Evolutionary conservation across 2,329 filamentous ascomycete species (phyloP).

Genomic region (Colletotrichum tamarilloi): DNA sequence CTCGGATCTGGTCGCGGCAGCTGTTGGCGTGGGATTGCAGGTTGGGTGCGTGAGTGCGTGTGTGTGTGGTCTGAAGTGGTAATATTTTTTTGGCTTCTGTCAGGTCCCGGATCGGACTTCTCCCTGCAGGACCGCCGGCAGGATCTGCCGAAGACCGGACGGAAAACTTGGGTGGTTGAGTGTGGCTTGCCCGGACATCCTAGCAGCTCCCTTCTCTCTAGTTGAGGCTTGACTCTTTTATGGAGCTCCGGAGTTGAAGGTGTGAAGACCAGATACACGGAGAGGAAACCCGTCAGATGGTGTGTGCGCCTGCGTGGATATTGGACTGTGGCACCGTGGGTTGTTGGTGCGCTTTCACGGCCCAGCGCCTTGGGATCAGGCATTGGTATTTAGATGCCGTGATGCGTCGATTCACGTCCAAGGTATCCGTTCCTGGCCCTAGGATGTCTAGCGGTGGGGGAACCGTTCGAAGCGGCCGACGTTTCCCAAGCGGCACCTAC

Average conservation of each 20-base stretch:
- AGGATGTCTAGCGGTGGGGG: conserved; percentile 8
- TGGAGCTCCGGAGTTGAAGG: background rate
- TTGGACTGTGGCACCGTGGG: background rate
- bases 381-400: background rate
- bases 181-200: conserved; percentile 27
- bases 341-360: background rate
- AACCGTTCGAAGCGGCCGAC: conserved; percentile 22
- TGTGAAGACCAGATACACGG: background rate
- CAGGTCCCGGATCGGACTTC: conserved; percentile 33
- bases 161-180: conserved; percentile 22
- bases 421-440: background rate
- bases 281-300: background rate
- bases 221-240: conserved; percentile 2
- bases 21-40: background rate
- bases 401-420: background rate
- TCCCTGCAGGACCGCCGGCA: conserved; percentile 27
- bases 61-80: background rate
- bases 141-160: conserved; percentile 36
- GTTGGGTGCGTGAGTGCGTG: background rate
- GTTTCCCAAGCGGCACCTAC: conserved; percentile 8
- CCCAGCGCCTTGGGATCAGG: conserved; percentile 4
- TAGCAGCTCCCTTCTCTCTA: background rate
- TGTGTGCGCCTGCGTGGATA: background rate
- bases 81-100: conserved; percentile 7
- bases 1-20: conserved; percentile 30